Conservation (phyloP, 1,139 yeast species). For the Debaryomycetaceae sp. region DNA sequence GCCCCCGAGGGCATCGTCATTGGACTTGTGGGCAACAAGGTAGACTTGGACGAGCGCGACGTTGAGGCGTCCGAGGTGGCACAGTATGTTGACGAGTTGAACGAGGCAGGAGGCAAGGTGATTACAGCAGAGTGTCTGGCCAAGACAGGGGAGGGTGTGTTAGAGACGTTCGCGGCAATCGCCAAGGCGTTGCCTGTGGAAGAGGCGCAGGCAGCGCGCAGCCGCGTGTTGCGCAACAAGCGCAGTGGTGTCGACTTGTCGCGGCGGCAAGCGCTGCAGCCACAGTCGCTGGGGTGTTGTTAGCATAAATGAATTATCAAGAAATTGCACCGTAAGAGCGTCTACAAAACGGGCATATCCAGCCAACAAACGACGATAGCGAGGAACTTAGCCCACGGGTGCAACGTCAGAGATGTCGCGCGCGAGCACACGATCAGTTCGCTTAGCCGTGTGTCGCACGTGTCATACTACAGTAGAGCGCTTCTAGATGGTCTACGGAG, state of each 20-base stretch:
- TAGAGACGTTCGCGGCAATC: conserved; percentile 38
- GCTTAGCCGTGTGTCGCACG: no score
- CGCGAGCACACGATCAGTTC: no score
- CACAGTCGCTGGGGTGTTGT: conserved; percentile 33
- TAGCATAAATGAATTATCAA: no score
- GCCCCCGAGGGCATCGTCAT: conserved; percentile 82
- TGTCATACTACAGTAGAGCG: no score
- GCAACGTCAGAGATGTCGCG: no score
- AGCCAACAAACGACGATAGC: no score
- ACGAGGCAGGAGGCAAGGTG: conserved; percentile 21
- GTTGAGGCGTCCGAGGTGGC: conserved; percentile 33
- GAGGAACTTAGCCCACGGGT: no score
- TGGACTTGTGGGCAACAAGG: conserved; percentile 84
- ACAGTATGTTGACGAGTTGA: conserved; percentile 29
- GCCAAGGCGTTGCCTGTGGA: conserved; percentile 45
- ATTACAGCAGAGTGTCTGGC: conserved; percentile 45
- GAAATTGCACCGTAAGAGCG: background rate
- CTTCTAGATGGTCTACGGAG: no score
- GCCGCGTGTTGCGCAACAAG: conserved; percentile 25
- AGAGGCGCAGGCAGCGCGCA: conserved; percentile 26
- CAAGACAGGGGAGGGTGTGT: conserved; percentile 43
- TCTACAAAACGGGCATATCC: no score
- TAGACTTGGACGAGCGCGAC: conserved; percentile 62
- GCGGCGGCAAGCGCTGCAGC: conserved; percentile 23
- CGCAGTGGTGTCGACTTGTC: conserved; percentile 37